A percentile compares a stretch with the other conserved stretches of the same genome.
Conservation (phyloP, 2,329 filamentous ascomycete species). For the Xylariaceae sp. region DNA sequence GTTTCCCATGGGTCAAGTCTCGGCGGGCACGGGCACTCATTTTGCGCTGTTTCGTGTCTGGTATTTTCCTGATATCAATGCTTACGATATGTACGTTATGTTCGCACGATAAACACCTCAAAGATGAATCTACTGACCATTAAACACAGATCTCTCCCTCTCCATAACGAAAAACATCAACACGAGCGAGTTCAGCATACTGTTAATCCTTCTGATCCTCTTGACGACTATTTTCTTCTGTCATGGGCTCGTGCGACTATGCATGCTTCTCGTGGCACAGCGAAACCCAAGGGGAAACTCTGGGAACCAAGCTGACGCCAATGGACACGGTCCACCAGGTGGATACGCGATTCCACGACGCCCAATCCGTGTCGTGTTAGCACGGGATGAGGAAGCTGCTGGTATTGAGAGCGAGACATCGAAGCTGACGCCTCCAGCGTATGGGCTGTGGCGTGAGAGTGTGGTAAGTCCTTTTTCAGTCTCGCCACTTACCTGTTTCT, state of each 20-base stretch:
- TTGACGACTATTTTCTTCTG: constrained; percentile 79
- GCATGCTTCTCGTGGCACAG: constrained; percentile 67
- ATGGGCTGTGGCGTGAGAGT: constrained; percentile 83
- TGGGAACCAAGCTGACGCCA: not conserved
- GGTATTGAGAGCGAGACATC: constrained; percentile 61
- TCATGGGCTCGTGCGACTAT: constrained; percentile 77
- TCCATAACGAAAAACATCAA: constrained; percentile 69
- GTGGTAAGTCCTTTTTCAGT: constrained; percentile 65
- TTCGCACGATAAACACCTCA: not conserved
- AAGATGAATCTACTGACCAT: not conserved
- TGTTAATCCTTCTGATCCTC: constrained; percentile 80
- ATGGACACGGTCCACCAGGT: constrained; percentile 46
- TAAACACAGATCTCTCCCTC: constrained; percentile 70
- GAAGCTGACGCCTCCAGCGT: constrained; percentile 77
- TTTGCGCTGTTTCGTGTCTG: constrained; percentile 69
- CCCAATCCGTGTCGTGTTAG: constrained; percentile 79
- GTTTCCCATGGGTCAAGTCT: constrained; percentile 63
- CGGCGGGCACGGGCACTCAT: constrained; percentile 61
- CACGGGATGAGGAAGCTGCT: constrained; percentile 74
- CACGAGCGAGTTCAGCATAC: constrained; percentile 76
- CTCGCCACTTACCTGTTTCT: not conserved
- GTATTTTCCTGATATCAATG: constrained; percentile 64
- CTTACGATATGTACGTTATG: constrained; percentile 69
- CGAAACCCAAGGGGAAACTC: constrained; percentile 21
- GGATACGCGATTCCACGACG: constrained; percentile 73